Percentiles rank a stretch among this genome's conserved stretches.
Evolutionary conservation across 768 basidiomycete genomes (phyloP).

Genomic region (Auricularia auricula-judae): DNA sequence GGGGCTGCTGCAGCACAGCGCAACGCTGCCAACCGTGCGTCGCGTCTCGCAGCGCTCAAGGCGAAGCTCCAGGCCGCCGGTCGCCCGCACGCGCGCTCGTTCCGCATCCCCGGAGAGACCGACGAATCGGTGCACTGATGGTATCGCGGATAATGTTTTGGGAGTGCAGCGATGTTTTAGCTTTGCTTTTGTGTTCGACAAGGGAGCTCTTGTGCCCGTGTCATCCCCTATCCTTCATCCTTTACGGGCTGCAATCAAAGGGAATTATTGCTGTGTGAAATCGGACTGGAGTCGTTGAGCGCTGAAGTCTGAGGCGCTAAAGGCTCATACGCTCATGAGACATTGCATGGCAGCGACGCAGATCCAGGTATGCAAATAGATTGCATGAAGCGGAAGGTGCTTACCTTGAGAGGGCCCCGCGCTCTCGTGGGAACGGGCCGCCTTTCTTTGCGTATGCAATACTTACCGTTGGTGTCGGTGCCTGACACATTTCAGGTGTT

Average conservation of each 20-base stretch:
- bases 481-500: too few species aligned
- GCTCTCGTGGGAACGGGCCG: too few species aligned
- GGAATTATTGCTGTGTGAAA: not conserved
- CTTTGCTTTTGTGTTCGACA: not conserved
- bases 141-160: not conserved
- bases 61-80: not conserved
- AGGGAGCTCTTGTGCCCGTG: not conserved
- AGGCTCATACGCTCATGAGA: not conserved
- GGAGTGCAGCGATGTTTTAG: not conserved
- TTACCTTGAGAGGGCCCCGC: too few species aligned
- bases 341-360: not conserved
- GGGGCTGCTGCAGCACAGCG: not conserved
- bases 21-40: not conserved
- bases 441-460: too few species aligned
- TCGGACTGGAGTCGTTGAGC: not conserved
- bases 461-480: too few species aligned
- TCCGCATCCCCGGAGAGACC: not conserved
- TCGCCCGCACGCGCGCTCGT: not conserved
- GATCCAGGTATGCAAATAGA: too few species aligned
- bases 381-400: too few species aligned
- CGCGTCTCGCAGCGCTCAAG: not conserved
- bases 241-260: not conserved
- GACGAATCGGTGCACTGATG: not conserved
- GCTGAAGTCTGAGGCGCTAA: too few species aligned
- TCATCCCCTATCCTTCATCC: not conserved